Conservation (phyloP, 352 stramenopile species). For the Aphanomyces euteiches region DNA sequence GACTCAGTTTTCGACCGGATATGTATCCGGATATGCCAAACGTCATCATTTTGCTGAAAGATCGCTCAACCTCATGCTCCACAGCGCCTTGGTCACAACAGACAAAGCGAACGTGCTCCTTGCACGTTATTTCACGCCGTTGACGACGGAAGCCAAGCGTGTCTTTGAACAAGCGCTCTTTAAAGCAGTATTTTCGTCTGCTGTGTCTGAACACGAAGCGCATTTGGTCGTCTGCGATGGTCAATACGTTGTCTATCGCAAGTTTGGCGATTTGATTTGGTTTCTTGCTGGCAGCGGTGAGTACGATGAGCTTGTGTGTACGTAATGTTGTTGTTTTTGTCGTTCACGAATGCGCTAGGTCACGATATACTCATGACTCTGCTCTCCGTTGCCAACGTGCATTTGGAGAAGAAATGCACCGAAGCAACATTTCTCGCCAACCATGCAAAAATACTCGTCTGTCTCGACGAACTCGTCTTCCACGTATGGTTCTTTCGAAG, state of each 20-base stretch:
- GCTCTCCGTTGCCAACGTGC: slow-evolving; percentile 46
- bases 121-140: slow-evolving; percentile 57
- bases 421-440: slow-evolving; percentile 52
- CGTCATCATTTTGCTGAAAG: slow-evolving; percentile 2
- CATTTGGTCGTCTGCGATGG: slow-evolving; percentile 53
- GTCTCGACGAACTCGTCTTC: slow-evolving; percentile 65
- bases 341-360: slow-evolving; percentile 37
- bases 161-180: slow-evolving; percentile 51
- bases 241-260: slow-evolving; percentile 57
- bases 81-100: slow-evolving; percentile 63
- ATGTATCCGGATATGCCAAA: not conserved
- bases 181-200: slow-evolving; percentile 37
- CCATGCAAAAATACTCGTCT: slow-evolving; percentile 61
- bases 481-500: slow-evolving; percentile 38
- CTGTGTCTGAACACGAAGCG: slow-evolving; percentile 37
- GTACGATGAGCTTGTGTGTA: slow-evolving; percentile 73
- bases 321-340: slow-evolving; percentile 29
- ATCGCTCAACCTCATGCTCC: slow-evolving; percentile 43
- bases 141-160: slow-evolving; percentile 43
- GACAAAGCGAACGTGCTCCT: slow-evolving; percentile 66
- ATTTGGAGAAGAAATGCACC: slow-evolving; percentile 70
- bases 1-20: not conserved
- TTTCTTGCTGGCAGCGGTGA: slow-evolving; percentile 57
- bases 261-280: slow-evolving; percentile 55
- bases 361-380: slow-evolving; percentile 53